Evolutionary conservation across 2,329 filamentous ascomycete genomes (phyloP), one percentile per base, ranked within the genome.

Genomic region (Periconia macrospinosa): DNA sequence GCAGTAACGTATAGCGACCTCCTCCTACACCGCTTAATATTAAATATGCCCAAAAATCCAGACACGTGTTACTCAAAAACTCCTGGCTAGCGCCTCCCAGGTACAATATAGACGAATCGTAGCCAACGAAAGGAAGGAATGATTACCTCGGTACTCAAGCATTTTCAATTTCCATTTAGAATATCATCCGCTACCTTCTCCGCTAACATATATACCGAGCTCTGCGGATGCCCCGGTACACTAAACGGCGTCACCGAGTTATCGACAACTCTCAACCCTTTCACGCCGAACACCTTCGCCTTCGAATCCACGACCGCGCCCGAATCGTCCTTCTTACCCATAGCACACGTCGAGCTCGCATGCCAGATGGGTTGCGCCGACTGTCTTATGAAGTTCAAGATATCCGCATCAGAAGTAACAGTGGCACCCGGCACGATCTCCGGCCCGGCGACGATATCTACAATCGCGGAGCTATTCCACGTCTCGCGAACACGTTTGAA

Each of bases 271-370:
- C 50, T 5, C 23, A 60, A n/a, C 6, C 27, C 20, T n/a, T 23
- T 8, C 1, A 58, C 48, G 11, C 55, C 53, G 30, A 42, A 52
- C 2, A 56, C 54, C 27, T 40, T 37, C 2, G 15, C 54, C 30
- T 56, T 20, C 2, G 53, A 59, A 56, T 72, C 70, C 6, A 72
- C 60, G 2, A 73, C 69, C 3, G 70, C 67, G 50, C 60, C 62
- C 6, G 49, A 42, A 41, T 71, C 61, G 18, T 61, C 56, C 2
- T 35, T 23, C 46, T 42, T 51, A 7, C 66, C 67, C 82, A 86
- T 86, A 68, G 78, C 80, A 2, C 74, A 74, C 0, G 83, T 86
- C 81, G 83, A 60, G 85, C 83, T 79, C 79, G 83, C 45, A 74
- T 79, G 0, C 15, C 11, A 46, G n/a, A 46, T 30, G 6, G 44